A percentile compares a stretch with the other conserved stretches of the same genome.
Conservation (phyloP, 192 early-diverging fungal species). For the Gaertneriomyces semiglobifer region DNA sequence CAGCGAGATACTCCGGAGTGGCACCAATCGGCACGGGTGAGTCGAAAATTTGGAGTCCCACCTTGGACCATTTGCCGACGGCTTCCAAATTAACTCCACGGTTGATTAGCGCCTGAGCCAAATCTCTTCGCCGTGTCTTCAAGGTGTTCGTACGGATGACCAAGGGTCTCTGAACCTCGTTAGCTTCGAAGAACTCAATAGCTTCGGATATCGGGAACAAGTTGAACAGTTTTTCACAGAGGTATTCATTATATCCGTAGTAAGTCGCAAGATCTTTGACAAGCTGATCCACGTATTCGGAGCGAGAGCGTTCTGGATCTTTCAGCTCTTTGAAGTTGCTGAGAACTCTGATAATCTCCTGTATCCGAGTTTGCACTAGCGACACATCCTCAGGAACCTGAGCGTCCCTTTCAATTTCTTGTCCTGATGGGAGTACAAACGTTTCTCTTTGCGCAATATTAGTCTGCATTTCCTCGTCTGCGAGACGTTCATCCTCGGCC, state of each 20-base stretch:
- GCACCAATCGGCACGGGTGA: conserved; percentile 93
- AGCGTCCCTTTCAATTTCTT: conserved; percentile 62
- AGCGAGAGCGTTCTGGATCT: conserved; percentile 68
- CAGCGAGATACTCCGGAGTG: conserved; percentile 97
- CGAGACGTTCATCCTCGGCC: conserved; percentile 67
- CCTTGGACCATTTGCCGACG: conserved; percentile 98
- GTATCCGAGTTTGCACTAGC: conserved; percentile 79
- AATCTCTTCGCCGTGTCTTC: conserved; percentile 86
- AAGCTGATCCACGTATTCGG: conserved; percentile 84
- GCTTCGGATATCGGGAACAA: conserved; percentile 83
- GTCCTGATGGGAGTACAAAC: conserved; percentile 62
- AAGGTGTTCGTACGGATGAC: conserved; percentile 97
- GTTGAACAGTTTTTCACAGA: conserved; percentile 88
- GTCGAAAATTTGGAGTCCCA: conserved; percentile 94
- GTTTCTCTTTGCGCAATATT: conserved; percentile 71
- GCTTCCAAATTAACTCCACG: conserved; percentile 97
- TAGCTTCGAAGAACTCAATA: conserved; percentile 98
- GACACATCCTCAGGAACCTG: conserved; percentile 64
- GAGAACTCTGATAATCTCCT: conserved; percentile 84
- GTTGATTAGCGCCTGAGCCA: conserved; percentile 92
- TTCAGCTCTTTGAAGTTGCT: conserved; percentile 85
- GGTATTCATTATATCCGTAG: conserved; percentile 92
- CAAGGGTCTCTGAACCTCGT: conserved; percentile 92
- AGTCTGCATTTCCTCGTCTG: conserved; percentile 66
- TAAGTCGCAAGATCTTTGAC: conserved; percentile 86